phyloP scores from a whole-genome alignment of 495 filamentous ascomycete species.

The Xylaria scruposa region DNA sequence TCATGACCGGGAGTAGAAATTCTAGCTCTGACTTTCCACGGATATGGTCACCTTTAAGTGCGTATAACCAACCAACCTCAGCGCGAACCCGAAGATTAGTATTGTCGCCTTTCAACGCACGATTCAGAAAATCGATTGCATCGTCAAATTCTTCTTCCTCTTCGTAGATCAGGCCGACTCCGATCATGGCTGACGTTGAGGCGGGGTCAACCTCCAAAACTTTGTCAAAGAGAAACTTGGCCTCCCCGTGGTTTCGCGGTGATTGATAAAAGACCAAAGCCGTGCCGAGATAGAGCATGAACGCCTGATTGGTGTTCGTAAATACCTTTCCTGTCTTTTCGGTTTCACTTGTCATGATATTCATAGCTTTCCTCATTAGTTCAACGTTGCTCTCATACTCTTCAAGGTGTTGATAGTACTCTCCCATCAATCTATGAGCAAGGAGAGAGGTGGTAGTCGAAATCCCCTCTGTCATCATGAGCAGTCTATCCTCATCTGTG shows the following conservation, averaged over 20 bases:
- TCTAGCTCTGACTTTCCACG: constrained; percentile 71
- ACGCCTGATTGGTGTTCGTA: constrained; percentile 69
- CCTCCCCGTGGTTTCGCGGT: constrained; percentile 87
- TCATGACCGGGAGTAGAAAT: constrained; percentile 62
- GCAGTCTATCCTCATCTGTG: constrained; percentile 72
- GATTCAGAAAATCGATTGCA: constrained; percentile 77
- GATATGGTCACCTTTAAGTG: constrained; percentile 76
- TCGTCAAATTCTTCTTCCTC: constrained; percentile 85
- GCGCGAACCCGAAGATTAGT: constrained; percentile 76
- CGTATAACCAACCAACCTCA: constrained; percentile 89
- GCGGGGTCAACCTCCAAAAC: constrained; percentile 74
- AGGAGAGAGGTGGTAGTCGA: constrained; percentile 76
- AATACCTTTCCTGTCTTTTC: constrained; percentile 70
- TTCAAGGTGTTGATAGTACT: constrained; percentile 84
- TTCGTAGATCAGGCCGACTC: constrained; percentile 87
- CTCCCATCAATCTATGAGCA: constrained; percentile 81
- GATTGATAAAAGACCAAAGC: constrained; percentile 86
- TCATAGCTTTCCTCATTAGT: constrained; percentile 72
- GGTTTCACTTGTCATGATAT: constrained; percentile 63
- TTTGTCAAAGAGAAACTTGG: constrained; percentile 77
- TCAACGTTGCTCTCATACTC: constrained; percentile 88
- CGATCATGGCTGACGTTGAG: constrained; percentile 82
- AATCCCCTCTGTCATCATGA: constrained; percentile 85
- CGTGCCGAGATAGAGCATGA: constrained; percentile 79
- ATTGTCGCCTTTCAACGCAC: constrained; percentile 73